These are phyloP conservation scores for Trapa bicornis DNA, from an alignment of 345 rosid species.

Conservation along the genomic window DNA sequence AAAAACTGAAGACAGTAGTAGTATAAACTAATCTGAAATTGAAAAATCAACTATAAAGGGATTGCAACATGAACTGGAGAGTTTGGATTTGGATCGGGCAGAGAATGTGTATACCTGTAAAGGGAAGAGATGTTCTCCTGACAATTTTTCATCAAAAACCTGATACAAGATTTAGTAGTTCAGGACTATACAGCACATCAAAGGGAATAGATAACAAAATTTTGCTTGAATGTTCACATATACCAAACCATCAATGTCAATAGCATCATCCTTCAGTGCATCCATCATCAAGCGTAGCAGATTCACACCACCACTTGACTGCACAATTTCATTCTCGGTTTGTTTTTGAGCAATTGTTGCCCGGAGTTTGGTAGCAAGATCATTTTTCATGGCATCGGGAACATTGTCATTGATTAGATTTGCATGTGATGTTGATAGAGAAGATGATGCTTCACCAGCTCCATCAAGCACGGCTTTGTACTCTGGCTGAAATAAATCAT, in stretches of 20 bases:
- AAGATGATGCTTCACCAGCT: conserved; percentile 72
- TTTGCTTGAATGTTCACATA: conserved; percentile 18
- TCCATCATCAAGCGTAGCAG: conserved; percentile 76
- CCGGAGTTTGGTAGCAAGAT: conserved; percentile 76
- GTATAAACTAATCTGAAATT: background rate
- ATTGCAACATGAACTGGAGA: too few relatives aligned
- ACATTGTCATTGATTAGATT: conserved; percentile 42
- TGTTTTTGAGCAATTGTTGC: conserved; percentile 93
- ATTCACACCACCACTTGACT: conserved; percentile 76
- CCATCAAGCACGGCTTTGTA: conserved; percentile 45
- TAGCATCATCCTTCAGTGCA: conserved; percentile 64
- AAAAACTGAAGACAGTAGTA: background rate
- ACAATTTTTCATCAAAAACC: conserved; percentile 79
- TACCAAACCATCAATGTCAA: conserved; percentile 94
- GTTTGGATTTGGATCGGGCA: too few relatives aligned
- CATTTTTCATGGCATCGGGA: conserved; percentile 66
- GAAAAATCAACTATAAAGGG: too few relatives aligned
- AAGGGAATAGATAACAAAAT: background rate
- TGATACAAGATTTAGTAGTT: conserved; percentile 14
- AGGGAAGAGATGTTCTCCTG: conserved; percentile 81
- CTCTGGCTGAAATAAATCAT: conserved; percentile 83
- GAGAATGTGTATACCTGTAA: conserved; percentile 45
- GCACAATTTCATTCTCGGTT: conserved; percentile 70
- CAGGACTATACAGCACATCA: conserved; percentile 6
- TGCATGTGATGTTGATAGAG: conserved; percentile 43